These are phyloP conservation scores for Pleurotus salmoneostramineus DNA, from an alignment of 768 basidiomycete species.

Conservation along the genomic window DNA sequence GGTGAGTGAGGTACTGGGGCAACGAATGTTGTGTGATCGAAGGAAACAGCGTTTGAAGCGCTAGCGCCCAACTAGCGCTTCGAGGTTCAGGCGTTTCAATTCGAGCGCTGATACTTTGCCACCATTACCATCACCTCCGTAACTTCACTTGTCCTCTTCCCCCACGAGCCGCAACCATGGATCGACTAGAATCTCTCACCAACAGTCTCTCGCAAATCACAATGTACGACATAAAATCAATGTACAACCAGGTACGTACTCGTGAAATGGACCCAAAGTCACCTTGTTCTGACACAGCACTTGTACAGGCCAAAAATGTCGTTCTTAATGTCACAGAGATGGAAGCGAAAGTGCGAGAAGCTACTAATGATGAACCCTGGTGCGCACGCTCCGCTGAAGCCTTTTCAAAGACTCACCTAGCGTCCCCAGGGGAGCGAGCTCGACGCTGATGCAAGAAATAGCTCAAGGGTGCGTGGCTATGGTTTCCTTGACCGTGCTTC, in stretches of 20 bases:
- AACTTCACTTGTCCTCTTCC: not conserved
- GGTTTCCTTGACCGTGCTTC: slow-evolving; percentile 7
- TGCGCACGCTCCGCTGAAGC: slow-evolving; percentile 35
- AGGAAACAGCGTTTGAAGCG: too few species aligned
- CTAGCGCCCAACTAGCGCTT: too few species aligned
- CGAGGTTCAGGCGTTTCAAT: too few species aligned
- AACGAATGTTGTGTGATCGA: too few species aligned
- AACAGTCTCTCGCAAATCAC: slow-evolving; percentile 78
- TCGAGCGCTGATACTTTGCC: too few species aligned
- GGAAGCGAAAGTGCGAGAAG: slow-evolving; percentile 95
- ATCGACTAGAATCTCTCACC: slow-evolving; percentile 72
- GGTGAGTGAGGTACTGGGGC: too few species aligned
- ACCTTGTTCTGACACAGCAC: not conserved
- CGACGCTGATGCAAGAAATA: slow-evolving; percentile 97
- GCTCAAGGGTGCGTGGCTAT: slow-evolving; percentile 76
- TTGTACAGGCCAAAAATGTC: slow-evolving; percentile 82
- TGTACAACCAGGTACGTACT: slow-evolving; percentile 79
- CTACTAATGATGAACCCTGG: slow-evolving; percentile 98
- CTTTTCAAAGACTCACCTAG: slow-evolving; percentile 1
- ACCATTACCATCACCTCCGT: not conserved
- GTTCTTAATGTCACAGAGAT: slow-evolving; percentile 96
- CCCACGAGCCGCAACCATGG: slow-evolving; percentile 45
- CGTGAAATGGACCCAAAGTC: too few species aligned
- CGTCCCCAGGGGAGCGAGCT: slow-evolving; percentile 84
- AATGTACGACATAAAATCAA: slow-evolving; percentile 89